phyloP scores from a whole-genome alignment of 768 basidiomycete species.

The Cystobasidium onofrii region DNA sequence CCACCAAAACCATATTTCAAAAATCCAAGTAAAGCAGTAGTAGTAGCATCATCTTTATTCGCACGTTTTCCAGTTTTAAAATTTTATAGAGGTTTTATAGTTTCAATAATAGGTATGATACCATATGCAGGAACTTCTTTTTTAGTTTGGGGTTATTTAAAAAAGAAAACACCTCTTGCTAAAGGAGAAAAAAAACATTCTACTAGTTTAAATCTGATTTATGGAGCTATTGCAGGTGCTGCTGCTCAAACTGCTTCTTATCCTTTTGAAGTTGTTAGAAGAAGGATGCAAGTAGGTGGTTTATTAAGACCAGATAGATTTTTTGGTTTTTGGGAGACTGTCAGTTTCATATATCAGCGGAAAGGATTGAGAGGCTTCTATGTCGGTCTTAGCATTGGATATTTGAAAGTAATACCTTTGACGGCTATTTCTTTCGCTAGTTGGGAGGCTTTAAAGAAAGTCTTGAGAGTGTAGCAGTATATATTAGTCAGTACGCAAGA shows the following conservation, averaged over 20 bases:
- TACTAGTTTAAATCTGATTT: constrained; percentile 61
- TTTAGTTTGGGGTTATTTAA: constrained; percentile 70
- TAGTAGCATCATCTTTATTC: constrained; percentile 48
- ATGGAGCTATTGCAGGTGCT: constrained; percentile 78
- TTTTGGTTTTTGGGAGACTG: constrained; percentile 71
- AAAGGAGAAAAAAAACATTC: constrained; percentile 10
- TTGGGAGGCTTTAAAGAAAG: constrained; percentile 72
- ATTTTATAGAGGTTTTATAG: constrained; percentile 95
- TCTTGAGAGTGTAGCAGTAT: constrained; percentile 40
- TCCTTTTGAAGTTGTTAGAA: constrained; percentile 83
- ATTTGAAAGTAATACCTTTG: constrained; percentile 91
- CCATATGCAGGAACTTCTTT: constrained; percentile 95
- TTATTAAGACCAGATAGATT: constrained; percentile 66
- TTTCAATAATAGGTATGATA: constrained; percentile 82
- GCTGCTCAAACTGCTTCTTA: constrained; percentile 83
- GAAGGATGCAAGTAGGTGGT: constrained; percentile 93
- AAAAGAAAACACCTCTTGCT: constrained; percentile 46
- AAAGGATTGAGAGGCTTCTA: constrained; percentile 84
- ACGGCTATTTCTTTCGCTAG: constrained; percentile 81
- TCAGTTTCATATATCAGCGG: constrained; percentile 56
- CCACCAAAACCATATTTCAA: constrained; percentile 23
- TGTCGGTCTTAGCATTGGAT: constrained; percentile 82
- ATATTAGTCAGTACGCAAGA: not conserved
- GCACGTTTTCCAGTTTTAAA: constrained; percentile 67
- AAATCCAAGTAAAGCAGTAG: constrained; percentile 25